Base-by-base conservation (phyloP, 2,329 filamentous ascomycete genomes). In the Pseudogymnoascus sp. region DNA sequence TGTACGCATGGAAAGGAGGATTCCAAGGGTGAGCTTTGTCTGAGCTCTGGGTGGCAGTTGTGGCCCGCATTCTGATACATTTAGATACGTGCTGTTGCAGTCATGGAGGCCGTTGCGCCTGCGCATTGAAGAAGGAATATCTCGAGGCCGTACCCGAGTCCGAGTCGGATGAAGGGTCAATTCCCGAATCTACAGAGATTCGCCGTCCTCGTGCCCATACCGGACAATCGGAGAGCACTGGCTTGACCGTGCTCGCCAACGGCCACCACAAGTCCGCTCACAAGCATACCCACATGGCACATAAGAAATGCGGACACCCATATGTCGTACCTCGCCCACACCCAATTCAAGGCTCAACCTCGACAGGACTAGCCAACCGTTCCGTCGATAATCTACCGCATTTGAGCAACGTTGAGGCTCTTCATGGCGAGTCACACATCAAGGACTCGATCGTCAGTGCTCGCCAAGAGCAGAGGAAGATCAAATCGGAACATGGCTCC, bases 1-100 rank as follows among this genome's bases (percentile, higher is more conserved):
- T 88, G 85, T 75, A 77, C 82, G 65, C 84, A 88, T 74, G 67
- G 83, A 85, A 74, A 81, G 80, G 78, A 84, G 80, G 72, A 73
- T 68, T 65, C 67, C 68, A 71, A 74, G 68, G 73, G 74, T 76
- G 68, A 75, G 73, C 70, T 69, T 68, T 69, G 67, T 67, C 64
- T 66, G 64, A 64, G 62, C 66, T 64, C 63, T 65, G 60, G 63
- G 60, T 63, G 67, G 64, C 59, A 60, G 34, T 60, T 60, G 59
- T 60, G 59, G 38, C 59, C 34, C 38, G 59, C 59, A 38, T 70
- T 72, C 72, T 74, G 69, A 74, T 70, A 37, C 64, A 67, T 63
- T 71, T 76, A 84, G 84, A 86, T 69, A 87, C 83, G 69, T 89
- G 87, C 74, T 88, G 85, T 75, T 89, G 86, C 75, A 88, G 87